A percentile compares a stretch with the other conserved stretches of the same genome.
Conservation (phyloP, 306 rosid genomes). For the Inga leiocalycina region DNA sequence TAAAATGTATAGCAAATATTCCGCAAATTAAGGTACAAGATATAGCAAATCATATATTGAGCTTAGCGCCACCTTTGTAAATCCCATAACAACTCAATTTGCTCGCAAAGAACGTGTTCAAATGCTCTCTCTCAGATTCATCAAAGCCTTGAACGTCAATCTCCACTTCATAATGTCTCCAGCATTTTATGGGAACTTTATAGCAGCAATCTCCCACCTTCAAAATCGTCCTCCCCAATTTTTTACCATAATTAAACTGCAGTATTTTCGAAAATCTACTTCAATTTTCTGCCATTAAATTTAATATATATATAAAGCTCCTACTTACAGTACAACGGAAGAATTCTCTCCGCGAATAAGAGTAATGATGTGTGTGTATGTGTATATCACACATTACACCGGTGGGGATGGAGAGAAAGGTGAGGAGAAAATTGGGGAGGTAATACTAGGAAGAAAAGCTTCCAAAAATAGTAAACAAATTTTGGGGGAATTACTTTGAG, state of each 20-base stretch:
- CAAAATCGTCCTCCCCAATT: neutral
- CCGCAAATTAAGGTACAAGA: too few relatives aligned
- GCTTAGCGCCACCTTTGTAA: neutral
- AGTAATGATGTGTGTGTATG: too few relatives aligned
- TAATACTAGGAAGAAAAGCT: too few relatives aligned
- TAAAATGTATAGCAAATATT: too few relatives aligned
- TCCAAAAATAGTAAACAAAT: too few relatives aligned
- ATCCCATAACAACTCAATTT: neutral
- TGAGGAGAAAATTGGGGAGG: too few relatives aligned
- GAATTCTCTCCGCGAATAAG: too few relatives aligned
- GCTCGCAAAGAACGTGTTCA: neutral
- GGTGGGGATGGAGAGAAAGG: too few relatives aligned
- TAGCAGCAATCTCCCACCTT: neutral
- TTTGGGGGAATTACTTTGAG: too few relatives aligned
- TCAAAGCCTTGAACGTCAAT: neutral
- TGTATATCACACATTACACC: too few relatives aligned
- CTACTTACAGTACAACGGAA: neutral
- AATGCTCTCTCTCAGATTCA: neutral
- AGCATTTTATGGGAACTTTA: neutral
- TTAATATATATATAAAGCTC: too few relatives aligned
- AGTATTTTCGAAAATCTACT: neutral
- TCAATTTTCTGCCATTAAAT: neutral
- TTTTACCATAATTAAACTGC: neutral
- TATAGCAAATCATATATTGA: neutral
- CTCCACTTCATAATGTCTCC: neutral